A percentile compares a stretch with the other conserved stretches of the same genome.
Conservation (phyloP, 2,329 filamentous ascomycete genomes). For the Xylaria polymorpha region DNA sequence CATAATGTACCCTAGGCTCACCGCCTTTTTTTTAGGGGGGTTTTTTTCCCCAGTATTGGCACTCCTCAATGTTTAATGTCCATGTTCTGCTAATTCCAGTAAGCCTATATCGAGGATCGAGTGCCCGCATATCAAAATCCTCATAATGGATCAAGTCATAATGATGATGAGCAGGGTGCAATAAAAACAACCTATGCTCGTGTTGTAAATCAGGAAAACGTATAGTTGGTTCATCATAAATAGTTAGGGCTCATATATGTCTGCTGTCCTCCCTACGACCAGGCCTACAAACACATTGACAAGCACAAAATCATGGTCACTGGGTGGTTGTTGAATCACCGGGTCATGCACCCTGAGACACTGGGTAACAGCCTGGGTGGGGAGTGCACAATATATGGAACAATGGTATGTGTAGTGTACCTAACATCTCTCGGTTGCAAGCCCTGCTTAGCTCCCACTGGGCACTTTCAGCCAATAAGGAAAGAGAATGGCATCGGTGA, state of each 20-base stretch:
- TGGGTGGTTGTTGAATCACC: too few species aligned
- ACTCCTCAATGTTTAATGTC: conserved; percentile 7
- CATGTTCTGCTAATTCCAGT: background rate
- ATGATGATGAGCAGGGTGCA: background rate
- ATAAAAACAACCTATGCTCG: background rate
- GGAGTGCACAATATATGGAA: background rate
- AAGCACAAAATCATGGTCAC: background rate
- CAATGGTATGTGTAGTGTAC: background rate
- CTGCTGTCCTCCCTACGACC: background rate
- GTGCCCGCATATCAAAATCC: background rate
- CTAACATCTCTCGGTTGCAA: background rate
- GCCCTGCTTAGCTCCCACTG: conserved; percentile 1
- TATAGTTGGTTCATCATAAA: background rate
- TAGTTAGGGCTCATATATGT: background rate
- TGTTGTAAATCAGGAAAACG: background rate
- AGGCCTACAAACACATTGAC: background rate
- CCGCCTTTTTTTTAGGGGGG: conserved; percentile 21
- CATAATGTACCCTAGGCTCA: background rate
- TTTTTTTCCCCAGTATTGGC: background rate
- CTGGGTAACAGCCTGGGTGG: background rate
- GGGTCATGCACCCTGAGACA: background rate
- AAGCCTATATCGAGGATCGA: background rate
- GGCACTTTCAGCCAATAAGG: background rate
- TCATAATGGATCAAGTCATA: background rate
- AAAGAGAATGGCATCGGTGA: conserved; percentile 1